Percentiles rank a stretch among this genome's conserved stretches.
Evolutionary conservation across 2,329 filamentous ascomycete genomes (phyloP).

Genomic region (Xylariaceae sp.): DNA sequence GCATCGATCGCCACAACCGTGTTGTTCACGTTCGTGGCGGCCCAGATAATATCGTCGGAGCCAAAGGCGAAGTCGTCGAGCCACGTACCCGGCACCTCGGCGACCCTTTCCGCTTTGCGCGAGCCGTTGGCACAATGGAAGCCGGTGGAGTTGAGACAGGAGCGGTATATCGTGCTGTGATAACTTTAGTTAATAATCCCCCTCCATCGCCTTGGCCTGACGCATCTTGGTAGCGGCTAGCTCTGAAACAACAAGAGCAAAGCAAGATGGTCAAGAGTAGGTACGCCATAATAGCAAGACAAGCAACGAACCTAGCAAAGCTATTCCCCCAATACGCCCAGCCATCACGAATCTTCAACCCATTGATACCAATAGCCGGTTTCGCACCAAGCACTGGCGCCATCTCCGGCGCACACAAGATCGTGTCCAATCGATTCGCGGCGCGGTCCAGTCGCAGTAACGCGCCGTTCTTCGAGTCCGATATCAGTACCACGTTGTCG

Average conservation of each 20-base stretch:
- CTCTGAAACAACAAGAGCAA: neutral
- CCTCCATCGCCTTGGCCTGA: too few species aligned
- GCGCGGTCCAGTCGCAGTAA: neutral
- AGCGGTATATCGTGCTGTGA: neutral
- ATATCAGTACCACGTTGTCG: neutral
- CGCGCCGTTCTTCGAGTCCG: neutral
- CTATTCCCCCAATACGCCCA: neutral
- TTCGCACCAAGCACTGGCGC: neutral
- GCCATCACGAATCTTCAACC: neutral
- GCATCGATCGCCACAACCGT: neutral
- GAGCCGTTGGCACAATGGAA: neutral
- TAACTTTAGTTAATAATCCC: too few species aligned
- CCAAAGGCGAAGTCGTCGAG: neutral
- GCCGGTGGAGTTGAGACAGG: neutral
- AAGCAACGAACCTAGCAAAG: neutral
- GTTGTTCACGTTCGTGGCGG: neutral
- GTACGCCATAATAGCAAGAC: too few species aligned
- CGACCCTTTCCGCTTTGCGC: neutral
- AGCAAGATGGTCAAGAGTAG: neutral
- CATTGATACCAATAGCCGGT: neutral
- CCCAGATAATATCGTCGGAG: neutral
- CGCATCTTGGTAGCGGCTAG: too few species aligned
- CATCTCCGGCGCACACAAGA: neutral
- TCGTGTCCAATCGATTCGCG: neutral
- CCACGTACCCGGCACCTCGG: neutral